Conservation (phyloP, 2,329 filamentous ascomycete species). For the Aulographum hederae region DNA sequence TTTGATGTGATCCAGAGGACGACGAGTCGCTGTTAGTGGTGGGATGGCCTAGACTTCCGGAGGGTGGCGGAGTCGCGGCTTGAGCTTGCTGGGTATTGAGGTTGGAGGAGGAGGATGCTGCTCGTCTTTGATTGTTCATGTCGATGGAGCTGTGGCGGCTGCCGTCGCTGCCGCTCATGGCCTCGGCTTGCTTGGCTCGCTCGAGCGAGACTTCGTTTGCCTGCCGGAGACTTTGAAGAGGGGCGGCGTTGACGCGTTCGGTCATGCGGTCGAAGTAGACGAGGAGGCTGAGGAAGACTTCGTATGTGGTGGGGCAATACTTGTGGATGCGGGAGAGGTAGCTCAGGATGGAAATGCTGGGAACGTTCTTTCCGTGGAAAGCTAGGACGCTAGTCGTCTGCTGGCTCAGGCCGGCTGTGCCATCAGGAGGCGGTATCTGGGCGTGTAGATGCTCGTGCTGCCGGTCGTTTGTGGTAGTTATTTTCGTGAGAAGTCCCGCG, state of each 20-base stretch:
- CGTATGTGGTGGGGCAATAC: constrained; percentile 96
- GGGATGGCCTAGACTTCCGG: background rate
- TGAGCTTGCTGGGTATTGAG: constrained; percentile 14
- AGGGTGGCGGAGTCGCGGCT: constrained; percentile 8
- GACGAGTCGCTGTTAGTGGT: background rate
- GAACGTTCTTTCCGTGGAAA: constrained; percentile 96
- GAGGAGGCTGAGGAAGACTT: constrained; percentile 85
- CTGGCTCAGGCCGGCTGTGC: constrained; percentile 38
- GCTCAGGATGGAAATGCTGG: constrained; percentile 89
- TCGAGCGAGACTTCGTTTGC: constrained; percentile 29
- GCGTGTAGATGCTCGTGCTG: constrained; percentile 86
- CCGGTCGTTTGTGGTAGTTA: constrained; percentile 86
- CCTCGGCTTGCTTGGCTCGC: too few species aligned
- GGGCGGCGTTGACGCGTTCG: constrained; percentile 73
- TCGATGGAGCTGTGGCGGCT: constrained; percentile 22
- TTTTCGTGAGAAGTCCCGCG: constrained; percentile 85
- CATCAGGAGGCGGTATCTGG: constrained; percentile 39
- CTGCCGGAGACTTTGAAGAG: constrained; percentile 44
- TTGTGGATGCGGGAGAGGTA: constrained; percentile 94
- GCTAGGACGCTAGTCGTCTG: constrained; percentile 65
- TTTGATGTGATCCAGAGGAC: too few species aligned
- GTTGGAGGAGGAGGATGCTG: constrained; percentile 10
- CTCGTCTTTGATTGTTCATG: constrained; percentile 15
- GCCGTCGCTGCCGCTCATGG: constrained; percentile 26
- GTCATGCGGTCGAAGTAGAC: constrained; percentile 99